Evolutionary conservation across 257 asterid genomes (phyloP).

Genomic region (Solanum pennellii): DNA sequence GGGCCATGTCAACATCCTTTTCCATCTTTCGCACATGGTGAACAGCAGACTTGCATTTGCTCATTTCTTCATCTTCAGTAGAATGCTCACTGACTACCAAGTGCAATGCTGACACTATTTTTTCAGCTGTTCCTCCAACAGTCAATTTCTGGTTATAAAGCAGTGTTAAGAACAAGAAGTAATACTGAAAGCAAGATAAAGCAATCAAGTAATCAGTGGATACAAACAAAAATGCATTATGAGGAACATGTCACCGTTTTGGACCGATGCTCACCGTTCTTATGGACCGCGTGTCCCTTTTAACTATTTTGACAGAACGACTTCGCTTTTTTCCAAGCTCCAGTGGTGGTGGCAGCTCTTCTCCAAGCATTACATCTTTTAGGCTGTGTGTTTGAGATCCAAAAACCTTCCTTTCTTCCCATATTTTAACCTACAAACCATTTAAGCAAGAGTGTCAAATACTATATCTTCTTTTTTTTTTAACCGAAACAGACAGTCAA

Average conservation of each 20-base stretch:
- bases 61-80: constrained; percentile 73
- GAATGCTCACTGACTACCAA: constrained; percentile 44
- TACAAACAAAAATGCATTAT: not conserved
- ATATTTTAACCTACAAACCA: constrained; percentile 53
- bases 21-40: constrained; percentile 68
- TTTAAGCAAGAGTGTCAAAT: not conserved
- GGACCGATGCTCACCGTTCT: constrained; percentile 50
- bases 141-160: constrained; percentile 58
- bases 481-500: not conserved
- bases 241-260: constrained; percentile 38
- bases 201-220: constrained; percentile 1
- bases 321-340: constrained; percentile 64
- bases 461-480: not conserved
- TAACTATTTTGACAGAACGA: constrained; percentile 65
- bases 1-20: constrained; percentile 50
- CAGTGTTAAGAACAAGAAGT: constrained; percentile 5
- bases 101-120: constrained; percentile 78
- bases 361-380: constrained; percentile 73
- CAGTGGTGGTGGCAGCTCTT: constrained; percentile 62
- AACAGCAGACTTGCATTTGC: constrained; percentile 59
- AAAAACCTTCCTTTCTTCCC: constrained; percentile 91
- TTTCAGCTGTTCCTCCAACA: constrained; percentile 79
- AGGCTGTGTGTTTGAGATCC: constrained; percentile 66
- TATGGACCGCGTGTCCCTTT: constrained; percentile 77
- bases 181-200: not conserved